A percentile compares a stretch with the other conserved stretches of the same genome.
phyloP scores from a whole-genome alignment of 495 filamentous ascomycete genomes.

The Ascobolus immersus region DNA sequence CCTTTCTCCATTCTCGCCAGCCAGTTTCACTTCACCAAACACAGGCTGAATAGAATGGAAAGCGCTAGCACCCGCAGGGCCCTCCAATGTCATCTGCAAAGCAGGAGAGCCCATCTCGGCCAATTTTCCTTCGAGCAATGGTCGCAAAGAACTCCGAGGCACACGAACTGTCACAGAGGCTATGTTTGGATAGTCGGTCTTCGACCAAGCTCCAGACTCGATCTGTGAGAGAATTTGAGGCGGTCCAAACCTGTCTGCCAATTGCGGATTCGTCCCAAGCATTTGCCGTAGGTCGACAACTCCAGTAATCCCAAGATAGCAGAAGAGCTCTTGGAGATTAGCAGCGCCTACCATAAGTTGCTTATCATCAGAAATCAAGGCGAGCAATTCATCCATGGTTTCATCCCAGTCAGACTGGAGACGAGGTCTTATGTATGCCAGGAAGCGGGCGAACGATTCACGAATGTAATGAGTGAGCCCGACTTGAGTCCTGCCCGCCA shows the following conservation, averaged over 20 bases:
- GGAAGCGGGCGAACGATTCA: slow-evolving; percentile 18
- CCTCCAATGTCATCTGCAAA: slow-evolving; percentile 7
- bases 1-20: slow-evolving; percentile 7
- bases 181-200: slow-evolving; percentile 13
- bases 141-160: slow-evolving; percentile 10
- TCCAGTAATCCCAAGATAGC: slow-evolving; percentile 10
- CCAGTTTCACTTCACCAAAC: slow-evolving; percentile 14
- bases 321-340: slow-evolving; percentile 8
- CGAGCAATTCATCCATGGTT: slow-evolving; percentile 14
- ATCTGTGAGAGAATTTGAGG: no score
- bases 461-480: slow-evolving; percentile 18
- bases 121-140: slow-evolving; percentile 7
- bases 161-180: slow-evolving; percentile 16
- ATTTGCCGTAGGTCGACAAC: no score
- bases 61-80: slow-evolving; percentile 9
- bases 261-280: no score
- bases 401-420: slow-evolving; percentile 16
- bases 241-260: no score
- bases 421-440: slow-evolving; percentile 13
- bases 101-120: slow-evolving; percentile 9
- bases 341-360: no score
- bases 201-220: no score
- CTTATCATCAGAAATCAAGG: no score
- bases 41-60: slow-evolving; percentile 14
- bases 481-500: background rate